Evolutionary conservation across 208 protist species (phyloP), one percentile per base, ranked within the genome.

Genomic region (Acanthamoeba triangularis): DNA sequence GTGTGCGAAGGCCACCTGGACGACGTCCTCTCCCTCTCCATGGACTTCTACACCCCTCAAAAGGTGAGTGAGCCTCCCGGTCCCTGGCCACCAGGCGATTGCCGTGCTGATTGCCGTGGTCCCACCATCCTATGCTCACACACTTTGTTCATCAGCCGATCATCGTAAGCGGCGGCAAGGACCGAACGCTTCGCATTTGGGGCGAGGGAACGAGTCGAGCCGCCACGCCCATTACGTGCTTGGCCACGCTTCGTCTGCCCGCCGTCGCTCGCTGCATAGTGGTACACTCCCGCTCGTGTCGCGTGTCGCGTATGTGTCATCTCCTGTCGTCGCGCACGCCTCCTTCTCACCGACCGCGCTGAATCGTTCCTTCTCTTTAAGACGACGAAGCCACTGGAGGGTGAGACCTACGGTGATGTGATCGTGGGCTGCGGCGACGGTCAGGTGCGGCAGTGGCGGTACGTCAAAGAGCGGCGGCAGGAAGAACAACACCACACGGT

Each of bases 371-470:
- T n/a, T 28, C 13, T 84, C 41, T 41, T 20, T 25, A 10, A 87
- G 78, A 87, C 78, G 78, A 87, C 78, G 4, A 87, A 87, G 49
- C 78, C 78, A 16, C 25, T 16, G 25, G 44, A 20, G 11, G 44
- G 44, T 18, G 25, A 30, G 20, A 16, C 44, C 44, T 87, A 87
- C 49, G 78, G 78, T 18, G 49, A 87, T 59, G 44, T 87, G 30
- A n/a, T 87, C 23, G 78, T 37, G 44, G 78, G 47, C n/a, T 87
- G 78, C 47, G 78, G 78, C 1, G 78, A 87, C 44, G 78, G 78
- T 41, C 78, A 87, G 20, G 25, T 87, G 30, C 16, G 78, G 5
- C 37, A 28, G 44, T 87, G 78, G 78, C 37, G 37, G 37, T 87
- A 87, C 25, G 14, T 59, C 10, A 28, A 37, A 23, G 78, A 87